These are phyloP conservation scores for Trypanosoma theileri DNA, from an alignment of 208 protist species.

Conservation along the genomic window DNA sequence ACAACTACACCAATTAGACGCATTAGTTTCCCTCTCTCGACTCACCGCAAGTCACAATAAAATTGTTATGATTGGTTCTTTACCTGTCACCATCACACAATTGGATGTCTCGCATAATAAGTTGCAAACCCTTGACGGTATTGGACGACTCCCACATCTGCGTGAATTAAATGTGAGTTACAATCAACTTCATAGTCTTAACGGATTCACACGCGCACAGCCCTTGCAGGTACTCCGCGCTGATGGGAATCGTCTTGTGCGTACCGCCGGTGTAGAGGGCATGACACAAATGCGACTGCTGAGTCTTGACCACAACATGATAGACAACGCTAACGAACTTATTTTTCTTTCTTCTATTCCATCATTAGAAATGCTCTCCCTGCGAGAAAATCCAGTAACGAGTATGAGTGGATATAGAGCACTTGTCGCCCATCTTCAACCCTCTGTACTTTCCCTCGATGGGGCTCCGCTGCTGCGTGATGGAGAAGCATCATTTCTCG, in stretches of 20 bases:
- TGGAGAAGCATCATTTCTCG: not conserved
- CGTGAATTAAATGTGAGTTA: slow-evolving; percentile 73
- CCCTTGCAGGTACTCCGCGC: slow-evolving; percentile 66
- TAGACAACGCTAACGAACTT: slow-evolving; percentile 70
- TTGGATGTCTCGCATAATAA: slow-evolving; percentile 82
- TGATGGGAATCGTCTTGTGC: slow-evolving; percentile 66
- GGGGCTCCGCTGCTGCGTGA: slow-evolving; percentile 49
- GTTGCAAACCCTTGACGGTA: slow-evolving; percentile 51
- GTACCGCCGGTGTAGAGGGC: slow-evolving; percentile 53
- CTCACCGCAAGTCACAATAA: slow-evolving; percentile 79
- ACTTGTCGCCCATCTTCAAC: slow-evolving; percentile 45
- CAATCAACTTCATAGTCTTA: slow-evolving; percentile 65
- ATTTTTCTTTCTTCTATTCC: slow-evolving; percentile 44
- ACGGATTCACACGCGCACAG: slow-evolving; percentile 39
- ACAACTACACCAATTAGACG: slow-evolving; percentile 49
- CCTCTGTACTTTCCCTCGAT: slow-evolving; percentile 62
- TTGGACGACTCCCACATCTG: slow-evolving; percentile 63
- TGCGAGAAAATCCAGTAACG: slow-evolving; percentile 64
- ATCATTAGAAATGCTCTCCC: slow-evolving; percentile 57
- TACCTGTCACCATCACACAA: slow-evolving; percentile 65
- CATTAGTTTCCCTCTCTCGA: slow-evolving; percentile 48
- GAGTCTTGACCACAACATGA: slow-evolving; percentile 71
- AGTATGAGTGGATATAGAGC: slow-evolving; percentile 46
- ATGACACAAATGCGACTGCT: slow-evolving; percentile 49
- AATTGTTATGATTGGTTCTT: slow-evolving; percentile 41